A percentile compares a stretch with the other conserved stretches of the same genome.
These are phyloP conservation scores for Phoenix roebelenii DNA, from an alignment of 176 grass and related monocot species.

Conservation along the genomic window DNA sequence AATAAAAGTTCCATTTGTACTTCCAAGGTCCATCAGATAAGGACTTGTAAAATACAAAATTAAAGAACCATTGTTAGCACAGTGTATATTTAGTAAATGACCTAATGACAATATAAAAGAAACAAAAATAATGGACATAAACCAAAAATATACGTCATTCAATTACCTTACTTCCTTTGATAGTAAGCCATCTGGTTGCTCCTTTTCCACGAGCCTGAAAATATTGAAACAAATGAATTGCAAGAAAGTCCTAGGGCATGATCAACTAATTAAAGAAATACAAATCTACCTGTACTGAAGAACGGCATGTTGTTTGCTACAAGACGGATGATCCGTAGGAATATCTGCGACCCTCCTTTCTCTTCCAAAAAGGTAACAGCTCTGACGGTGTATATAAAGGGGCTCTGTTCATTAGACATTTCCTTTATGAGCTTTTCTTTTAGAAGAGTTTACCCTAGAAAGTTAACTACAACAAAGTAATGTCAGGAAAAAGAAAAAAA, in stretches of 20 bases:
- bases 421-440: no score
- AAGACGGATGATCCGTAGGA: slow-evolving; percentile 91
- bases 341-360: slow-evolving; percentile 88
- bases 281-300: slow-evolving; percentile 53
- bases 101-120: no score
- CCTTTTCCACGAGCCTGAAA: slow-evolving; percentile 81
- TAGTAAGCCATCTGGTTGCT: slow-evolving; percentile 84
- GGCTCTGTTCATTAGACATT: slow-evolving; percentile 44
- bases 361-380: slow-evolving; percentile 90
- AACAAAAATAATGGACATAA: no score
- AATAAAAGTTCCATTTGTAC: slow-evolving; percentile 85
- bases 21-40: slow-evolving; percentile 93
- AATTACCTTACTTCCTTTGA: slow-evolving; percentile 71
- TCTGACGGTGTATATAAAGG: slow-evolving; percentile 83
- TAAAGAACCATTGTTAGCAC: no score
- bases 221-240: slow-evolving; percentile 7
- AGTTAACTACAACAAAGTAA: no score
- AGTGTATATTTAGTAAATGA: no score
- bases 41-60: slow-evolving; percentile 37
- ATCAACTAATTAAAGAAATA: slow-evolving; percentile 15
- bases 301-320: slow-evolving; percentile 93
- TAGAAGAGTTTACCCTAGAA: no score
- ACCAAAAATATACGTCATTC: no score
- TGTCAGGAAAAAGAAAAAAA: no score
- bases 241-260: slow-evolving; percentile 9